These are phyloP conservation scores for Colletotrichum plurivorum DNA, from an alignment of 2,329 filamentous ascomycete genomes.

Conservation along the genomic window DNA sequence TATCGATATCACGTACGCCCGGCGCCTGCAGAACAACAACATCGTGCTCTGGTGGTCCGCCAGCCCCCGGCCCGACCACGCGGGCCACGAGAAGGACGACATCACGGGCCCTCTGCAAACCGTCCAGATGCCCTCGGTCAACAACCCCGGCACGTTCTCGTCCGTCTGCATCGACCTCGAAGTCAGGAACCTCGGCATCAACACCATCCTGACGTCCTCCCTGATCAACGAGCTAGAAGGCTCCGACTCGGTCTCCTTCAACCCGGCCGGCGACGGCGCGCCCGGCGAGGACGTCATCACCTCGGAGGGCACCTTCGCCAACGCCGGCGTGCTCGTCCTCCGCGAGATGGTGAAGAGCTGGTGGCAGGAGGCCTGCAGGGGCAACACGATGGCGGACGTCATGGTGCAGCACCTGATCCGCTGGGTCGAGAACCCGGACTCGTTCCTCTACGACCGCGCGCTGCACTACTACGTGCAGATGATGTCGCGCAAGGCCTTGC, in stretches of 20 bases:
- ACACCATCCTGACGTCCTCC: constrained; percentile 96
- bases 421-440: constrained; percentile 95
- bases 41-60: constrained; percentile 98
- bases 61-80: constrained; percentile 90
- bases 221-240: constrained; percentile 97
- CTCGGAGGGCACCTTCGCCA: constrained; percentile 80
- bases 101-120: constrained; percentile 85
- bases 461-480: constrained; percentile 98
- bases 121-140: constrained; percentile 92
- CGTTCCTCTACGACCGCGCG: constrained; percentile 94
- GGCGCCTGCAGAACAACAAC: constrained; percentile 89
- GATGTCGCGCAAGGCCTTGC: constrained; percentile 97
- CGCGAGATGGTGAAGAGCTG: constrained; percentile 99
- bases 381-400: constrained; percentile 94
- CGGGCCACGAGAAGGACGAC: constrained; percentile 95
- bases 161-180: constrained; percentile 97
- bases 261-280: constrained; percentile 77
- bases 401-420: constrained; percentile 97
- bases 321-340: constrained; percentile 89
- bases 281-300: constrained; percentile 72
- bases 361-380: constrained; percentile 95
- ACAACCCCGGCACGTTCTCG: constrained; percentile 93
- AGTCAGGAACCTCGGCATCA: constrained; percentile 94
- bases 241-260: constrained; percentile 87
- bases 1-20: constrained; percentile 95